Evolutionary conservation across 2,329 filamentous ascomycete genomes (phyloP), one percentile per base, ranked within the genome.

Genomic region (Microdochium trichocladiopsis): DNA sequence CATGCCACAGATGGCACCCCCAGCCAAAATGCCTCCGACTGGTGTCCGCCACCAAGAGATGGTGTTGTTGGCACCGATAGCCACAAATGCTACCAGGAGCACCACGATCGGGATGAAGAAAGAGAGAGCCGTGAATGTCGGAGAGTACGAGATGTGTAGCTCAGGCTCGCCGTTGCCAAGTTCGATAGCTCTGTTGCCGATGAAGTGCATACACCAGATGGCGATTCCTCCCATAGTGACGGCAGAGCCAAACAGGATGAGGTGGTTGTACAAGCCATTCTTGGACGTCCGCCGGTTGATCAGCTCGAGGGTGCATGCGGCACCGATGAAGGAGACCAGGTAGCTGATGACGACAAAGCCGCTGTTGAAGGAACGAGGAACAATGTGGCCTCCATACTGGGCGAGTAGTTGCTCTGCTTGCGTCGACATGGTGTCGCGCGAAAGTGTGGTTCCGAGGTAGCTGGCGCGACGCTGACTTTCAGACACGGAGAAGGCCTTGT

Each of bases 141-240:
- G 72, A 50, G 80, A 88, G 73, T 94, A 95, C 33, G 82, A 77
- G 50, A 94, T 84, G 57, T 93, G 88, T 11, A 90, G 72, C 33
- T 80, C 71, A 12, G 71, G 56, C 54, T 81, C 69, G 37, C 87
- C 87, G 56, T 83, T 58, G 37, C 78, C 85, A 18, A 95, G 77
- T 24, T 86, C 73, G 55, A 93, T 87, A 14, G 90, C 89, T 50
- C 87, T 79, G 64, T 94, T 93, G 22, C 89, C 90, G 58, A 94
- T 86, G 61, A 88, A 93, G 65, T 94, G 89, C 79, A 88, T 88
- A 60, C 80, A 86, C 86, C 84, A 90, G 53, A 88, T 88, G 37
- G 85, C 75, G 55, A 90, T 82, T 2, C 84, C 86, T 8, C 87
- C 87, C 86, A 90, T 89, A 2, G 82, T 80, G 24, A 88, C 71